These are phyloP conservation scores for Beauveria asiatica DNA, from an alignment of 2,329 filamentous ascomycete species.

Conservation along the genomic window DNA sequence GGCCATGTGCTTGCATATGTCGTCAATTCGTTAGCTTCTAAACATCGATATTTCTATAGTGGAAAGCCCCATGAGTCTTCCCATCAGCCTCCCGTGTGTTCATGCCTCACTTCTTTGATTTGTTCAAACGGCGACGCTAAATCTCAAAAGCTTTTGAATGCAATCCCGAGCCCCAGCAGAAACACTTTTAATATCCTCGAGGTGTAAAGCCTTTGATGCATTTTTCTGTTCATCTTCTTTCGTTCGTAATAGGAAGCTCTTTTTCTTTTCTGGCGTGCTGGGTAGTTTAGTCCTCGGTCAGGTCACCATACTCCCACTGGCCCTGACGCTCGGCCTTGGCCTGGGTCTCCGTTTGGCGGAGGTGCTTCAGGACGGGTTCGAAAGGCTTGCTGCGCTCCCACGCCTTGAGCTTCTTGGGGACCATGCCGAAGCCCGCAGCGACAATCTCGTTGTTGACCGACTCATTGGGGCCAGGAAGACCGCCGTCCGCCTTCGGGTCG, in stretches of 20 bases:
- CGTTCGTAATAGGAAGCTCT: no score
- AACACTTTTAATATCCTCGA: not conserved
- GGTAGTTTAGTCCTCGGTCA: slow-evolving; percentile 70
- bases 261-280: not conserved
- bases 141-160: not conserved
- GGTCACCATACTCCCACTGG: slow-evolving; percentile 98
- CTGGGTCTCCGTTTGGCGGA: slow-evolving; percentile 65
- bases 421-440: slow-evolving; percentile 77
- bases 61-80: not conserved
- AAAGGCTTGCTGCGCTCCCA: slow-evolving; percentile 74
- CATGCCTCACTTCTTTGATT: not conserved
- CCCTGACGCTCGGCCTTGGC: slow-evolving; percentile 75
- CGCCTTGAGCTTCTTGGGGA: slow-evolving; percentile 80
- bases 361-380: slow-evolving; percentile 58
- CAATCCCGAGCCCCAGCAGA: not conserved
- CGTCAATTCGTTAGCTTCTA: not conserved
- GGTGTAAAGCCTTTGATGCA: not conserved
- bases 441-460: slow-evolving; percentile 88
- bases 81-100: not conserved
- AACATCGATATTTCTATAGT: not conserved
- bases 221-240: not conserved
- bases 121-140: not conserved
- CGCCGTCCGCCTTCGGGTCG: slow-evolving; percentile 58
- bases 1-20: not conserved
- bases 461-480: slow-evolving; percentile 52